Evolutionary conservation across 345 rosid genomes (phyloP), one percentile per base, ranked within the genome.

Genomic region (Microcos paniculata): DNA sequence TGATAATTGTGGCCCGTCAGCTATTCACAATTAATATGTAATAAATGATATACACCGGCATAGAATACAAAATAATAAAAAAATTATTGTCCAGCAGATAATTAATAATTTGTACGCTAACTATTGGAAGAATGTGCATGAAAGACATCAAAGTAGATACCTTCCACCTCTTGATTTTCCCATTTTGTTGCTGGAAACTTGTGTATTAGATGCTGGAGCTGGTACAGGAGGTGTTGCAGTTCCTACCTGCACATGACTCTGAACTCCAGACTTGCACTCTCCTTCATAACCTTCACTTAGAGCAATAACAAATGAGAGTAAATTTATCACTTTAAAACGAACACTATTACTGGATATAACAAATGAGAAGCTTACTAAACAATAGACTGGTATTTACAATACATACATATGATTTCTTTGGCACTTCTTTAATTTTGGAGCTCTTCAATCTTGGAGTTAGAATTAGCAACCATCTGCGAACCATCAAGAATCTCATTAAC

Each of bases 381-480:
- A 5, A 12, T 13, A 52, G 38, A 11, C 46, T n/a, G 14, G 26
- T 61, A 80, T 92, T 89, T 82, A 96, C 99, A 77, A 96, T 92
- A 43, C 90, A 92, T 24, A 98, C 99, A 76, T 96, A 96, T 11
- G 99, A 94, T 81, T 90, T 90, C 92, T 91, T 96, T 55, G 95
- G 97, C 75, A 74, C 77, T 38, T n/a, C n/a, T n/a, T n/a, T n/a
- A n/a, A n/a, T n/a, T n/a, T n/a, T n/a, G n/a, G n/a, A n/a, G n/a
- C n/a, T 88, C 98, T 58, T 89, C 97, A 74, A 73, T 75, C 74
- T 85, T 86, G n/a, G 86, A 65, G 71, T 79, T 72, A 31, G 89
- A 78, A 70, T 93, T 93, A 64, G 76, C 79, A 55, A 70, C 85
- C 71, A 76, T 64, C 15, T 78, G 87, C 21, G 78, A 80, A 62